These are phyloP conservation scores for Trametes pubescens DNA, from an alignment of 1,284 basidiomycete genomes.

Conservation along the genomic window DNA sequence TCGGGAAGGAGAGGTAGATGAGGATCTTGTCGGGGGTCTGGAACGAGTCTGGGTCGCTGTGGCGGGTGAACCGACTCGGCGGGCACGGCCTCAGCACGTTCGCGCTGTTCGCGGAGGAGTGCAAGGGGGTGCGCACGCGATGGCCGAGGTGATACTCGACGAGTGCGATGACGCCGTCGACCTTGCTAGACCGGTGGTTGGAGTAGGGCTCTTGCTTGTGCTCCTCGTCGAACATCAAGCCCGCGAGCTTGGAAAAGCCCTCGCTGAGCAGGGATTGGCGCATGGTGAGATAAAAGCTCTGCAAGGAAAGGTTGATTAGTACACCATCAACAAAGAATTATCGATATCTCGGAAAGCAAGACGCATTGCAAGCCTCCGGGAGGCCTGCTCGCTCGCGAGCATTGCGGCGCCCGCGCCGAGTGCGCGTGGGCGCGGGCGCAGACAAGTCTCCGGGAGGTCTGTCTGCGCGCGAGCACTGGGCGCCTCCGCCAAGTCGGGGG, in stretches of 20 bases:
- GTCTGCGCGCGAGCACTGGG: background rate
- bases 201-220: slow-evolving; percentile 3
- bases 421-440: background rate
- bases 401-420: too few relatives aligned
- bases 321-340: too few relatives aligned
- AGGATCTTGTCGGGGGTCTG: slow-evolving; percentile 29
- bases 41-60: background rate
- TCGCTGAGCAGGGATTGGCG: background rate
- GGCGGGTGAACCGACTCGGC: too few relatives aligned
- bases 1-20: slow-evolving; percentile 34
- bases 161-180: slow-evolving; percentile 14
- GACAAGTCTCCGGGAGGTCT: background rate
- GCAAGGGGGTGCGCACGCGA: too few relatives aligned
- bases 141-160: slow-evolving; percentile 15
- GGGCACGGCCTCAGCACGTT: too few relatives aligned
- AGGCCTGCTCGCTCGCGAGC: background rate
- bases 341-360: too few relatives aligned
- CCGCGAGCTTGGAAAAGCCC: background rate
- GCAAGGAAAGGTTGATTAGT: too few relatives aligned
- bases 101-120: too few relatives aligned
- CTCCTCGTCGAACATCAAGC: background rate
- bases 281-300: background rate
- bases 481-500: too few relatives aligned
- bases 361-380: background rate
- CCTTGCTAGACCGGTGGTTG: slow-evolving; percentile 14